These are phyloP conservation scores for Cytospora leucostoma DNA, from an alignment of 2,329 filamentous ascomycete genomes.

Conservation along the genomic window DNA sequence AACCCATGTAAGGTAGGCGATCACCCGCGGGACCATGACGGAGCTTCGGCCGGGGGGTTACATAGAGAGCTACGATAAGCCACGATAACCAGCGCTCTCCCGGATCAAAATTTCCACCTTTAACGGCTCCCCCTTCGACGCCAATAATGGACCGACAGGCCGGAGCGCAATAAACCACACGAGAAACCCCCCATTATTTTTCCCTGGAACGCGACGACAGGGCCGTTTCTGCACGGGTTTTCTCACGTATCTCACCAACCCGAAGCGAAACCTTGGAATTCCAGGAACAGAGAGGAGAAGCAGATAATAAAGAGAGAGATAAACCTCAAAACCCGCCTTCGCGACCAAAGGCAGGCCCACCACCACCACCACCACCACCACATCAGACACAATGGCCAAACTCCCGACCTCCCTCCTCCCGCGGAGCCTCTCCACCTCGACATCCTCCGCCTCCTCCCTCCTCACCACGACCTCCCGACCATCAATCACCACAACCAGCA, in stretches of 20 bases:
- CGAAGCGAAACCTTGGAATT: too few species aligned
- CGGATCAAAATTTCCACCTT: slow-evolving; percentile 23
- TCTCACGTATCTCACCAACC: background rate
- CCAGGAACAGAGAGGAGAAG: too few species aligned
- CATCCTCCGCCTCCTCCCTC: slow-evolving; percentile 27
- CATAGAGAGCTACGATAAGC: slow-evolving; percentile 23
- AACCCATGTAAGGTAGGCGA: too few species aligned
- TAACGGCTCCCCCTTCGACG: background rate
- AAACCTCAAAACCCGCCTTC: background rate
- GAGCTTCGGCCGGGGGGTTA: background rate
- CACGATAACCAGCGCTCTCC: slow-evolving; percentile 18
- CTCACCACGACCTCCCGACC: slow-evolving; percentile 21
- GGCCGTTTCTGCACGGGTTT: background rate
- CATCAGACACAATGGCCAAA: slow-evolving; percentile 38
- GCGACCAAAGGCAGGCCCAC: slow-evolving; percentile 25
- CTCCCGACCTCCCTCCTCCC: slow-evolving; percentile 38
- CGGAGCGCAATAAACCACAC: background rate
- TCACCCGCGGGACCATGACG: slow-evolving; percentile 3
- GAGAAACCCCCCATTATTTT: background rate
- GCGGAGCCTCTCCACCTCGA: slow-evolving; percentile 32
- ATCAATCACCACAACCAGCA: slow-evolving; percentile 15
- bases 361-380: slow-evolving; percentile 24
- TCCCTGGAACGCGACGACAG: background rate
- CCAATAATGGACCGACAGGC: background rate
- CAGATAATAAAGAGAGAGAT: background rate